A percentile compares a stretch with the other conserved stretches of the same genome.
Evolutionary conservation across 1,139 yeast genomes (phyloP).

Genomic region (Geotrichum aggregatum): DNA sequence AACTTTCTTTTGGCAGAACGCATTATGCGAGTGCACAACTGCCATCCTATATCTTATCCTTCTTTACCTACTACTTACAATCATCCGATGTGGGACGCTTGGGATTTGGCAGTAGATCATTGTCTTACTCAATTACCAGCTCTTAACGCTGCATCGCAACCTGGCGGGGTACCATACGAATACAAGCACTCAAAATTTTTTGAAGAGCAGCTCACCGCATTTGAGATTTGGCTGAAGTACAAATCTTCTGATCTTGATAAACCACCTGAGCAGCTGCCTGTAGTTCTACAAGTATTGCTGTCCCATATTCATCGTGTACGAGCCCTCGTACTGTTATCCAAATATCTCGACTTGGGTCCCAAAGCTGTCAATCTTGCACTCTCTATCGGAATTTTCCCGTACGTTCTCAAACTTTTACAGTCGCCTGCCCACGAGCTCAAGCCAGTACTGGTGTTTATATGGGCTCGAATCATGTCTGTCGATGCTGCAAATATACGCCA

Average conservation of each 20-base stretch:
- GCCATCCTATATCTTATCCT: slow-evolving; percentile 94
- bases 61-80: slow-evolving; percentile 77
- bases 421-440: slow-evolving; percentile 94
- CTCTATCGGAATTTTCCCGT: slow-evolving; percentile 94
- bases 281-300: slow-evolving; percentile 82
- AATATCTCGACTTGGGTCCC: slow-evolving; percentile 90
- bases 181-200: slow-evolving; percentile 91
- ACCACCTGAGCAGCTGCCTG: slow-evolving; percentile 94
- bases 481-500: slow-evolving; percentile 87
- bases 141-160: slow-evolving; percentile 37
- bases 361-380: slow-evolving; percentile 94
- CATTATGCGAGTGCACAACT: slow-evolving; percentile 88
- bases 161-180: slow-evolving; percentile 39
- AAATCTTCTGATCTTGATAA: slow-evolving; percentile 66
- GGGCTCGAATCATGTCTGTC: slow-evolving; percentile 98
- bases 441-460: slow-evolving; percentile 89
- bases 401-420: slow-evolving; percentile 81
- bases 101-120: slow-evolving; percentile 97
- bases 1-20: slow-evolving; percentile 88
- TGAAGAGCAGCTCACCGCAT: slow-evolving; percentile 93
- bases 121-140: slow-evolving; percentile 57
- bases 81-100: slow-evolving; percentile 96
- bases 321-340: slow-evolving; percentile 77
- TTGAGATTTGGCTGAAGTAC: slow-evolving; percentile 91
- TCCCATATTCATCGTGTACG: slow-evolving; percentile 92